A percentile compares a stretch with the other conserved stretches of the same genome.
These are phyloP conservation scores for Evansstolkia leycettana DNA, from an alignment of 495 filamentous ascomycete species.

Conservation along the genomic window DNA sequence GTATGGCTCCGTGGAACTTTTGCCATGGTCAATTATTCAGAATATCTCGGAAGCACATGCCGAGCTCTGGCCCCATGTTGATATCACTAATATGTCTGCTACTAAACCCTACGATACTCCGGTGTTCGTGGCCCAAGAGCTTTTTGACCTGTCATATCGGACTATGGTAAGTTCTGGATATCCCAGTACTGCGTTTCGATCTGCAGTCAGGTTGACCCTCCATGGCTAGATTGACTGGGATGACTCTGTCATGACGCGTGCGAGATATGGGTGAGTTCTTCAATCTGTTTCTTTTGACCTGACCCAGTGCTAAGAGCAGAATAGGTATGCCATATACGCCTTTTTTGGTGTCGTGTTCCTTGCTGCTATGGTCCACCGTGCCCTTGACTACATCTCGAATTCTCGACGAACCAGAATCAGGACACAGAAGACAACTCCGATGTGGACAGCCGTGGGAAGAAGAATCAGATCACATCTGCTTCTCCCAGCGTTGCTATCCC, in stretches of 20 bases:
- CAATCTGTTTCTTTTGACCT: no score
- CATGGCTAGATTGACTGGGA: not conserved
- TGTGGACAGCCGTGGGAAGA: no score
- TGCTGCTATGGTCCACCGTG: not conserved
- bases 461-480: no score
- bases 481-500: not conserved
- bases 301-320: no score
- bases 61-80: not conserved
- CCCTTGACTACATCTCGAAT: not conserved
- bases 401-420: not conserved
- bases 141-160: no score
- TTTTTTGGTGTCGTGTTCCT: not conserved
- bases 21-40: not conserved
- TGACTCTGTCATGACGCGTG: not conserved
- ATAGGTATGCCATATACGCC: no score
- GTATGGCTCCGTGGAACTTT: not conserved
- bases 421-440: no score
- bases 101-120: not conserved
- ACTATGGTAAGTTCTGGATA: not conserved
- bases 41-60: not conserved
- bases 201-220: not conserved
- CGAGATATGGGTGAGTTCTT: not conserved
- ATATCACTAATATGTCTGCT: not conserved
- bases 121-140: no score
- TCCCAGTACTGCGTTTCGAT: not conserved